Percentiles rank a stretch among this genome's conserved stretches.
Evolutionary conservation across 2,329 filamentous ascomycete species (phyloP).

Genomic region (Ampelomyces quisqualis): DNA sequence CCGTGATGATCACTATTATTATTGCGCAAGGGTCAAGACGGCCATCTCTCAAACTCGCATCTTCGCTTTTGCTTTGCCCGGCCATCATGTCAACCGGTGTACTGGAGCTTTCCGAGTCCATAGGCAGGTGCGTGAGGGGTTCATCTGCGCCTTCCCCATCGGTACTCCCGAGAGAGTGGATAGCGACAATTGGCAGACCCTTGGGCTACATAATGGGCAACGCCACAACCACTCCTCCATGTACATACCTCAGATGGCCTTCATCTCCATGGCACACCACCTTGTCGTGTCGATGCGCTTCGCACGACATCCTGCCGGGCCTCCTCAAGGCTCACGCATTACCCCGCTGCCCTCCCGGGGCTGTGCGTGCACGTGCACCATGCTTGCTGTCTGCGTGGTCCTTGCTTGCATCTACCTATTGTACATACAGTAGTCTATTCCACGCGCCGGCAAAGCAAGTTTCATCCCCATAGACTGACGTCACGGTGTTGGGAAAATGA

Average conservation of each 20-base stretch:
- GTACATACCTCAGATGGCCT: too few species aligned
- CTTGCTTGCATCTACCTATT: constrained; percentile 10
- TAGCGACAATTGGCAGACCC: constrained; percentile 7
- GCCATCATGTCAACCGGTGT: too few species aligned
- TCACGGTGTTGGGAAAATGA: constrained; percentile 8
- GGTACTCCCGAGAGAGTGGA: constrained; percentile 11
- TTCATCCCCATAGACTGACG: constrained; percentile 19
- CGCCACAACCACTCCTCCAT: constrained; percentile 12
- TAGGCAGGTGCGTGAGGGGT: constrained; percentile 20
- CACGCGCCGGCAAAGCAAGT: constrained; percentile 12
- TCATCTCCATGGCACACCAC: constrained; percentile 3
- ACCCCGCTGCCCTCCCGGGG: constrained; percentile 4
- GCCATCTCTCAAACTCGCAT: too few species aligned
- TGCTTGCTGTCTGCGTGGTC: constrained; percentile 2
- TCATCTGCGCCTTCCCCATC: constrained; percentile 19
- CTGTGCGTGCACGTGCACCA: constrained; percentile 11
- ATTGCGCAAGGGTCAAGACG: too few species aligned
- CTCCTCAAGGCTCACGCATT: not conserved
- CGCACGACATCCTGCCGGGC: not conserved
- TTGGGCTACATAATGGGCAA: constrained; percentile 6
- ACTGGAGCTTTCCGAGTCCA: too few species aligned
- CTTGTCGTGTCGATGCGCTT: not conserved
- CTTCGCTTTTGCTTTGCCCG: not conserved
- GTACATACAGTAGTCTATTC: constrained; percentile 10
- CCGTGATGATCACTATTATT: too few species aligned